Conservation (phyloP, 805 yeast genomes). For the Ascoidea rubescens region DNA sequence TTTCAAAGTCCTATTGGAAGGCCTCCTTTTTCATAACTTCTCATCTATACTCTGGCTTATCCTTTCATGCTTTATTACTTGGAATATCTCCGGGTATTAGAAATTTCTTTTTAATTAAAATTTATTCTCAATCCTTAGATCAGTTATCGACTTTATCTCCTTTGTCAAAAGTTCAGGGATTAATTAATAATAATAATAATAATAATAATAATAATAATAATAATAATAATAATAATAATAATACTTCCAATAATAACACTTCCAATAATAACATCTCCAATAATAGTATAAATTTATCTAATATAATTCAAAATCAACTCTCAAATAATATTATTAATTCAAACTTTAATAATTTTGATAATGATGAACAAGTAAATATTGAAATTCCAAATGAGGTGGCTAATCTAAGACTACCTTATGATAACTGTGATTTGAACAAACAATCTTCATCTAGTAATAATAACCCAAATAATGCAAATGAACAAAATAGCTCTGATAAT, state of each 20-base stretch:
- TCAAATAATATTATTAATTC: too few species aligned
- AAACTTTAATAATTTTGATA: too few species aligned
- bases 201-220: background rate
- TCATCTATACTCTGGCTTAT: background rate
- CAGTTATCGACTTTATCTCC: background rate
- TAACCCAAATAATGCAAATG: background rate
- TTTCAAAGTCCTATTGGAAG: too few species aligned
- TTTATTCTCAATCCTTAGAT: background rate
- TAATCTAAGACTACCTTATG: background rate
- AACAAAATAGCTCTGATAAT: background rate
- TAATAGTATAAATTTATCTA: too few species aligned
- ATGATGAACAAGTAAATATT: too few species aligned
- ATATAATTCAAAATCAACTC: too few species aligned
- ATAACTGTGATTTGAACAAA: too few species aligned
- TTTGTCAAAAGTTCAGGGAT: too few species aligned
- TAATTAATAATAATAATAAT: background rate
- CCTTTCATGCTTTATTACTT: background rate
- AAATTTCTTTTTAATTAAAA: too few species aligned
- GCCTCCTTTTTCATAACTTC: too few species aligned
- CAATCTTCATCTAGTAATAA: too few species aligned
- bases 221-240: background rate
- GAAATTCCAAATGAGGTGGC: background rate
- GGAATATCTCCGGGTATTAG: background rate
- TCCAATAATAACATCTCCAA: background rate
- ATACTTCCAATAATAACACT: background rate